Conservation (phyloP, 2,329 filamentous ascomycete genomes). For the Ploettnerulaceae sp. region DNA sequence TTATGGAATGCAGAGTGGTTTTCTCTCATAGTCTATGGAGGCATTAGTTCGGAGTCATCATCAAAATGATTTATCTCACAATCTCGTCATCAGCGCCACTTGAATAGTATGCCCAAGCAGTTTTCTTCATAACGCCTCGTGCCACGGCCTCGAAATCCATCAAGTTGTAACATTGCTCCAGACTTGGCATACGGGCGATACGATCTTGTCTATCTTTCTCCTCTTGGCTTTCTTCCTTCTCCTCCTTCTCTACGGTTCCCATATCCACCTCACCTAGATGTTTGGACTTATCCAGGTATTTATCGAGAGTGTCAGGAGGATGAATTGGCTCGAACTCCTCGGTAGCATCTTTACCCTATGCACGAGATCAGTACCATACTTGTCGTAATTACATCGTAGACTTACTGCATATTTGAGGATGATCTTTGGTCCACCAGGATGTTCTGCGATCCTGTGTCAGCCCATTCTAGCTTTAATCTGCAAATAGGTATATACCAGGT, state of each 20-base stretch:
- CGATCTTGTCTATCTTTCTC: constrained; percentile 72
- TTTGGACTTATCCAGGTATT: constrained; percentile 79
- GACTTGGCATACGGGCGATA: constrained; percentile 67
- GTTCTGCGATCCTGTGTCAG: constrained; percentile 48
- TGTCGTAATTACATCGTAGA: not conserved
- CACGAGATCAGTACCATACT: not conserved
- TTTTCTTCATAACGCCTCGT: constrained; percentile 86
- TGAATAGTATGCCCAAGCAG: constrained; percentile 96
- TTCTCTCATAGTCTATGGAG: constrained; percentile 79
- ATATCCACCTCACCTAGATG: constrained; percentile 89
- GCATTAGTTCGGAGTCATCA: constrained; percentile 17
- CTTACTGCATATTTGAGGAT: constrained; percentile 86
- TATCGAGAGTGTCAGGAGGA: constrained; percentile 81
- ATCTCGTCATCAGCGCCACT: constrained; percentile 88
- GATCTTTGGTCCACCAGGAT: constrained; percentile 85
- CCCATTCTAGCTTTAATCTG: too few species aligned
- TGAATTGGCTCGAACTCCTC: constrained; percentile 88
- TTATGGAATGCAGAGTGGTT: constrained; percentile 96
- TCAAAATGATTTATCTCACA: constrained; percentile 41
- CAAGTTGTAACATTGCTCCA: constrained; percentile 88
- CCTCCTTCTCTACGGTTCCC: constrained; percentile 65
- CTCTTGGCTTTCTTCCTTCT: constrained; percentile 62
- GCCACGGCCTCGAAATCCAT: constrained; percentile 96
- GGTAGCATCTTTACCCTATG: constrained; percentile 77
- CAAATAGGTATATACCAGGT: constrained; percentile 49